phyloP scores from a whole-genome alignment of 805 yeast genomes.

The Ogataea glucozyma region DNA sequence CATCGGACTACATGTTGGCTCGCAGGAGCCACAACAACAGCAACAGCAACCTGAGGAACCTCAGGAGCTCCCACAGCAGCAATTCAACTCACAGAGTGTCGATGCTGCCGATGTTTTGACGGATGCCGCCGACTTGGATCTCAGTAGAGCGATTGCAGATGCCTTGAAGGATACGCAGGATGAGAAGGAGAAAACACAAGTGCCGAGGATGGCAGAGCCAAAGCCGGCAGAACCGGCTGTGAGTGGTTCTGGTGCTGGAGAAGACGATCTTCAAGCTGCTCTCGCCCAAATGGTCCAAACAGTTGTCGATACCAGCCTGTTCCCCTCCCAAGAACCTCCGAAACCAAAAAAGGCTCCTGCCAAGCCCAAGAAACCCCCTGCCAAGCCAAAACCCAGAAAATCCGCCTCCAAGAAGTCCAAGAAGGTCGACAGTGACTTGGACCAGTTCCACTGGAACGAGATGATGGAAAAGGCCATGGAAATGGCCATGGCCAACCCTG shows the following conservation, averaged over 20 bases:
- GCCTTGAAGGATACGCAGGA: constrained; percentile 18
- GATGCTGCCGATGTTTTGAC: constrained; percentile 4
- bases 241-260: constrained; percentile 16
- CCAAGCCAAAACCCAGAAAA: constrained; percentile 7
- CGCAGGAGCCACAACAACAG: constrained; percentile 8
- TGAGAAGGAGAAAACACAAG: no score
- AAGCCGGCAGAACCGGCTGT: constrained; percentile 1
- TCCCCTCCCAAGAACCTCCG: constrained; percentile 11
- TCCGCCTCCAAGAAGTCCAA: constrained; percentile 12
- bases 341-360: background rate
- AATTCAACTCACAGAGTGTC: no score
- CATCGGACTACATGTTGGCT: constrained; percentile 15
- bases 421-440: constrained; percentile 43
- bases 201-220: background rate
- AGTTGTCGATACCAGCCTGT: constrained; percentile 44
- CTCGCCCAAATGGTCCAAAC: constrained; percentile 56
- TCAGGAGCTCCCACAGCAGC: constrained; percentile 1
- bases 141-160: constrained; percentile 22
- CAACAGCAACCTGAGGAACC: constrained; percentile 2
- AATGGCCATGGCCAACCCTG: constrained; percentile 71
- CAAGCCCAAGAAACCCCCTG: constrained; percentile 10
- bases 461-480: constrained; percentile 76
- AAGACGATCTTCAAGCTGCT: constrained; percentile 50
- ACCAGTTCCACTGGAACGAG: constrained; percentile 58
- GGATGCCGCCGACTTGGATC: constrained; percentile 19